A percentile compares a stretch with the other conserved stretches of the same genome.
These are phyloP conservation scores for Wickerhamiella brachini DNA, from an alignment of 805 yeast species.

Conservation along the genomic window DNA sequence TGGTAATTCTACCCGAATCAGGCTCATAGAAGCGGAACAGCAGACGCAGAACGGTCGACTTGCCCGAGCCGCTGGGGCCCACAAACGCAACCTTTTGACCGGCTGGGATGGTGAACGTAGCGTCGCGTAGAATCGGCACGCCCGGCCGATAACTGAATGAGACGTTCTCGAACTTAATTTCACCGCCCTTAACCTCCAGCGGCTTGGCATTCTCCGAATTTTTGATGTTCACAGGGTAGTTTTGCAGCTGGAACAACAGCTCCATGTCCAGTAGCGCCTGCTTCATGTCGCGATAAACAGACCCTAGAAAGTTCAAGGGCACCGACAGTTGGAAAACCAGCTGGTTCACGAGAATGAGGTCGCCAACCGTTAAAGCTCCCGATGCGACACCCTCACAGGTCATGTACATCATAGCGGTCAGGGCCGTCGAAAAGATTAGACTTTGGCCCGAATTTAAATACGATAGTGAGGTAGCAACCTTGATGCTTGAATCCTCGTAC, in stretches of 20 bases:
- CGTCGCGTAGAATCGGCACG: slow-evolving; percentile 70
- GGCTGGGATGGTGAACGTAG: slow-evolving; percentile 74
- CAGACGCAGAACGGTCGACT: slow-evolving; percentile 72
- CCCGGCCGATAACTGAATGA: slow-evolving; percentile 85
- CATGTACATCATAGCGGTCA: slow-evolving; percentile 97
- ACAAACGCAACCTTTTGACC: slow-evolving; percentile 89
- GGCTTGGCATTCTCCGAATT: slow-evolving; percentile 53
- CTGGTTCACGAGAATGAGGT: slow-evolving; percentile 86
- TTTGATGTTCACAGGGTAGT: slow-evolving; percentile 50
- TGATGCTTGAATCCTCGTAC: slow-evolving; percentile 58
- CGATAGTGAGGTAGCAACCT: slow-evolving; percentile 66
- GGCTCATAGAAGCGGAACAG: slow-evolving; percentile 87
- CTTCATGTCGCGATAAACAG: slow-evolving; percentile 87
- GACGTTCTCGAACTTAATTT: slow-evolving; percentile 78
- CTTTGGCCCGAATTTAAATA: slow-evolving; percentile 67
- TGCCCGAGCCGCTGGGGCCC: slow-evolving; percentile 94
- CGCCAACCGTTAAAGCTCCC: slow-evolving; percentile 82
- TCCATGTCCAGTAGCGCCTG: slow-evolving; percentile 95
- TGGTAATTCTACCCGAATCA: slow-evolving; percentile 54
- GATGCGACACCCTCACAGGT: slow-evolving; percentile 85
- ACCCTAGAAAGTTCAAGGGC: slow-evolving; percentile 86
- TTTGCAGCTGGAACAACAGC: slow-evolving; percentile 73
- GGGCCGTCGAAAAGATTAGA: slow-evolving; percentile 66
- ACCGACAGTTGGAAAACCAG: slow-evolving; percentile 91
- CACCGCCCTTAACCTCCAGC: slow-evolving; percentile 52